phyloP scores from a whole-genome alignment of 345 rosid species.

The Ricinus communis region DNA sequence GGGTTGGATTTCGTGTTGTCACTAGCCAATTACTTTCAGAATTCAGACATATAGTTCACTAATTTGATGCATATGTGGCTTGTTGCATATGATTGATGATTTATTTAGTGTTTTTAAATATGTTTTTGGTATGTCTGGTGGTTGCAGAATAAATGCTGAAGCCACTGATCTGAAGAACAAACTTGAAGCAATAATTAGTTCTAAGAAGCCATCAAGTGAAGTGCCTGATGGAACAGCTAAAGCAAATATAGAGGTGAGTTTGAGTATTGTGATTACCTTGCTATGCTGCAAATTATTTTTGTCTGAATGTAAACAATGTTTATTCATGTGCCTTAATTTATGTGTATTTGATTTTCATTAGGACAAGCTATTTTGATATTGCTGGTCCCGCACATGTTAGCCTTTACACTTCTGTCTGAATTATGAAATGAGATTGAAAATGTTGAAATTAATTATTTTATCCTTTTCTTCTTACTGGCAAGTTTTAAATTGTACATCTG shows the following conservation, averaged over 20 bases:
- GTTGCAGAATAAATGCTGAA: slow-evolving; percentile 81
- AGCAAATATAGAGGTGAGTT: slow-evolving; percentile 63
- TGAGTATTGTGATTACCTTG: slow-evolving; percentile 1
- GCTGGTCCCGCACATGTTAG: background rate
- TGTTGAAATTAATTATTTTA: too few species aligned
- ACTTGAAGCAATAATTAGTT: slow-evolving; percentile 50
- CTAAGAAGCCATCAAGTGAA: slow-evolving; percentile 39
- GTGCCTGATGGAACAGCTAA: slow-evolving; percentile 43
- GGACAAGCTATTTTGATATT: background rate
- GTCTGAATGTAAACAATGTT: background rate
- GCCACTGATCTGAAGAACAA: slow-evolving; percentile 57
- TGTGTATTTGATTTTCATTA: slow-evolving; percentile 1
- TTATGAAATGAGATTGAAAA: background rate
- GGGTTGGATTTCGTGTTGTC: background rate
- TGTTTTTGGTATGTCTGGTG: slow-evolving; percentile 19
- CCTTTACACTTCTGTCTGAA: background rate
- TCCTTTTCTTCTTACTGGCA: too few species aligned
- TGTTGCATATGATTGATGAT: background rate
- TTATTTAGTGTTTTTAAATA: slow-evolving; percentile 11
- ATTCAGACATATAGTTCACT: too few species aligned
- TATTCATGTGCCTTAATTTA: background rate
- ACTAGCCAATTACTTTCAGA: background rate
- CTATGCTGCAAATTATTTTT: background rate
- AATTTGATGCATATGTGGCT: background rate
- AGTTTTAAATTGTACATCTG: too few species aligned